Evolutionary conservation across 805 yeast species (phyloP).

Genomic region (Candida patagonica): DNA sequence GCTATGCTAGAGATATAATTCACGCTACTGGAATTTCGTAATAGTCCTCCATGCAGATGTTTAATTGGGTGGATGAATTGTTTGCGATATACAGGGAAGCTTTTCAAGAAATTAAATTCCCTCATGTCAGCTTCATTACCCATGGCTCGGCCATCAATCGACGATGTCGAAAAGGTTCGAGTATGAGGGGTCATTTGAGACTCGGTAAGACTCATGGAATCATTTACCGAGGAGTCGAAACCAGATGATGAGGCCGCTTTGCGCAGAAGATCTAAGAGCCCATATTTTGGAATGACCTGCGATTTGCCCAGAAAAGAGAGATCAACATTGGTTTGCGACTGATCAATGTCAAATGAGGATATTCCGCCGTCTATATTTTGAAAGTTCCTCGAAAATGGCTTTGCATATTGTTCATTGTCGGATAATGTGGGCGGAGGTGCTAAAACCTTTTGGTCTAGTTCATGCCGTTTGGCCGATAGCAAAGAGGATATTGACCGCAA

Average conservation of each 20-base stretch:
- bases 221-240: neutral
- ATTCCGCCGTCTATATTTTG: too few species aligned
- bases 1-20: slow-evolving; percentile 49
- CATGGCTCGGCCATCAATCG: neutral
- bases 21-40: slow-evolving; percentile 27
- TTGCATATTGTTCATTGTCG: neutral
- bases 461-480: slow-evolving; percentile 4
- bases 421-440: neutral
- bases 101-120: slow-evolving; percentile 51
- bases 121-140: slow-evolving; percentile 11
- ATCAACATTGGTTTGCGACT: slow-evolving; percentile 1
- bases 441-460: slow-evolving; percentile 5
- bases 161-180: neutral
- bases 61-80: slow-evolving; percentile 46
- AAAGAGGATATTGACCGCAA: slow-evolving; percentile 1
- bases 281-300: neutral
- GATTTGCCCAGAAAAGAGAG: slow-evolving; percentile 2
- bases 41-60: slow-evolving; percentile 33
- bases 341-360: neutral
- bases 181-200: too few species aligned
- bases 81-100: slow-evolving; percentile 75
- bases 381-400: too few species aligned
- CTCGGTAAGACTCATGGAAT: neutral
- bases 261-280: slow-evolving; percentile 4
- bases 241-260: slow-evolving; percentile 3